Evolutionary conservation across 768 basidiomycete species (phyloP).

Genomic region (Multifurca ochricompacta): DNA sequence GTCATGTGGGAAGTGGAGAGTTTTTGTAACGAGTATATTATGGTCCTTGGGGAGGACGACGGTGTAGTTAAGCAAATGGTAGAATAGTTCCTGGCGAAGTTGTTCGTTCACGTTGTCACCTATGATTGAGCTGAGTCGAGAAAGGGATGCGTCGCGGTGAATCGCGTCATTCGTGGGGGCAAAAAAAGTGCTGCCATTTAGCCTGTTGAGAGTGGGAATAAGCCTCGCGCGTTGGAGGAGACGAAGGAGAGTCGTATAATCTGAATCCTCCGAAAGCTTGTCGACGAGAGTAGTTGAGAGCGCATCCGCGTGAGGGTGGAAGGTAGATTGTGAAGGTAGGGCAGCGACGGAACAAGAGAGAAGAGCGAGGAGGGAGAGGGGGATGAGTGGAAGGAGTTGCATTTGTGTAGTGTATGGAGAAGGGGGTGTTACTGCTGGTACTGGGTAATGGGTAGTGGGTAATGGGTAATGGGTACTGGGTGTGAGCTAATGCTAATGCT

Average conservation of each 20-base stretch:
- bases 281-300: slow-evolving; percentile 65
- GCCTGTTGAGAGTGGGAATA: slow-evolving; percentile 84
- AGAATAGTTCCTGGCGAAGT: slow-evolving; percentile 87
- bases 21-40: slow-evolving; percentile 39
- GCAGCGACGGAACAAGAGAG: slow-evolving; percentile 33
- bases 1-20: slow-evolving; percentile 64
- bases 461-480: too few relatives aligned
- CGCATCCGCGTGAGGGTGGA: slow-evolving; percentile 23
- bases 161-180: slow-evolving; percentile 95
- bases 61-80: slow-evolving; percentile 85
- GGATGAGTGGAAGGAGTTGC: background rate
- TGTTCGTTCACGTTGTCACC: slow-evolving; percentile 78
- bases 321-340: slow-evolving; percentile 32
- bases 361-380: slow-evolving; percentile 22
- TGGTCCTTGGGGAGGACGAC: slow-evolving; percentile 41
- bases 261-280: slow-evolving; percentile 61
- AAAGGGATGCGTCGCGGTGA: slow-evolving; percentile 39
- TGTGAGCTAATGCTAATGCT: too few relatives aligned
- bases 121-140: slow-evolving; percentile 31
- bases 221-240: slow-evolving; percentile 81
- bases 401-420: slow-evolving; percentile 3
- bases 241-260: slow-evolving; percentile 66
- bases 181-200: slow-evolving; percentile 80
- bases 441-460: too few relatives aligned
- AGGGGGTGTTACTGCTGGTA: background rate